A percentile compares a stretch with the other conserved stretches of the same genome.
Conservation (phyloP, 192 early-diverging fungal species). For the Coemansia sp. region DNA sequence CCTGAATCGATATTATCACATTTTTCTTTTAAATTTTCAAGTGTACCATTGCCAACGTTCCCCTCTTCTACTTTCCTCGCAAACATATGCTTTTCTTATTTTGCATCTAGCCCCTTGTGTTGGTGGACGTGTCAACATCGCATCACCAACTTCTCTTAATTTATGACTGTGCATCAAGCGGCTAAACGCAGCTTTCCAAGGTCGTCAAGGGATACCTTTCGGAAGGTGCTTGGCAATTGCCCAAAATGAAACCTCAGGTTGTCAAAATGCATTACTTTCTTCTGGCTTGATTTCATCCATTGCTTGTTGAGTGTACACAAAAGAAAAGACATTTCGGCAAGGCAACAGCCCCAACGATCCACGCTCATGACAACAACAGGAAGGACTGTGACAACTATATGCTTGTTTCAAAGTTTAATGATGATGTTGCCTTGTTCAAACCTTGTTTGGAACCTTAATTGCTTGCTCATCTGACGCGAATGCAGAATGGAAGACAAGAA, state of each 20-base stretch:
- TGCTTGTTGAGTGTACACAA: neutral
- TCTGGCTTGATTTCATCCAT: too few species aligned
- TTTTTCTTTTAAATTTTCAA: conserved; percentile 9
- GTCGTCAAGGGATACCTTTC: too few species aligned
- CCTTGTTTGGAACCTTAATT: neutral
- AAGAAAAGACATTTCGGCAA: neutral
- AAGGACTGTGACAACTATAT: neutral
- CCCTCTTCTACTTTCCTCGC: neutral
- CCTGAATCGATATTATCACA: neutral
- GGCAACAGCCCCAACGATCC: neutral
- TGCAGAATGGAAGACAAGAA: neutral
- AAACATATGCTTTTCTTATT: neutral
- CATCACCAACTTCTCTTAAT: too few species aligned
- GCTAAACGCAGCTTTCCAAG: too few species aligned
- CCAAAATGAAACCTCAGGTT: too few species aligned
- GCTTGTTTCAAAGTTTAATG: neutral
- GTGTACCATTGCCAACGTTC: conserved; percentile 20
- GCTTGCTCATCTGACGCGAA: neutral
- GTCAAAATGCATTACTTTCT: too few species aligned
- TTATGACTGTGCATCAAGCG: too few species aligned
- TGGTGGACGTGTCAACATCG: too few species aligned
- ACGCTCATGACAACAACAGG: neutral
- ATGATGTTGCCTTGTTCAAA: neutral
- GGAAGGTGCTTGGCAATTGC: too few species aligned
- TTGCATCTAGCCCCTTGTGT: too few species aligned